phyloP scores from a whole-genome alignment of 768 basidiomycete species.

The Leccinum subgranulosum region DNA sequence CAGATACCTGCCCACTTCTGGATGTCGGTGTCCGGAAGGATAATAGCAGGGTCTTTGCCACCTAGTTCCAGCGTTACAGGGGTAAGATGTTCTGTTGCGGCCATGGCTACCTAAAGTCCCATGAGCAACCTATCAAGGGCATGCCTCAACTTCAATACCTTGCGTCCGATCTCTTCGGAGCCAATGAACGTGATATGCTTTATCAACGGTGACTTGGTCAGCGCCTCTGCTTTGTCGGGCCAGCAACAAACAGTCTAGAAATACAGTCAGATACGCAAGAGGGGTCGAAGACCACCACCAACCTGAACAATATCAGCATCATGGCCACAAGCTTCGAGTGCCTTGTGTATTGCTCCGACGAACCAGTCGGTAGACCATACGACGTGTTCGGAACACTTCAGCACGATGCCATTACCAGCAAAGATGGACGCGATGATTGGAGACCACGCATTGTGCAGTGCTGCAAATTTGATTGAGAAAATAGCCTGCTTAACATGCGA shows the following conservation, averaged over 20 bases:
- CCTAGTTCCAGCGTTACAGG: conserved; percentile 94
- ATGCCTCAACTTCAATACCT: conserved; percentile 40
- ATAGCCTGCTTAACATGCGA: neutral
- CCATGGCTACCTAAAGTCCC: conserved; percentile 64
- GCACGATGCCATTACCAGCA: conserved; percentile 82
- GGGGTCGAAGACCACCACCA: conserved; percentile 8
- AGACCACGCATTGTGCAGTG: conserved; percentile 91
- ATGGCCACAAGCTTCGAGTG: conserved; percentile 79
- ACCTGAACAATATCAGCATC: conserved; percentile 89
- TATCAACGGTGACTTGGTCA: conserved; percentile 77
- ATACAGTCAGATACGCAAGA: conserved; percentile 7
- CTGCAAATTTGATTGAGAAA: conserved; percentile 37
- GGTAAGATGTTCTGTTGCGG: conserved; percentile 82
- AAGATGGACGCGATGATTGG: conserved; percentile 91
- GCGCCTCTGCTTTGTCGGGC: conserved; percentile 78
- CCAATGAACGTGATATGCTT: conserved; percentile 96
- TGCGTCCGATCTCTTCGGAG: conserved; percentile 72
- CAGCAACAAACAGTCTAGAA: conserved; percentile 77
- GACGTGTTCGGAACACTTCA: conserved; percentile 92
- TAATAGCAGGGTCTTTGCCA: conserved; percentile 90
- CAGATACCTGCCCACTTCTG: conserved; percentile 75
- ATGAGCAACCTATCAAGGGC: neutral
- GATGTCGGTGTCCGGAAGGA: conserved; percentile 83
- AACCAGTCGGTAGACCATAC: conserved; percentile 89
- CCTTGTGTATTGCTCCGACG: conserved; percentile 71